A percentile compares a stretch with the other conserved stretches of the same genome.
Evolutionary conservation across 305 asterid genomes (phyloP).

Genomic region (Fraxinus albicans): DNA sequence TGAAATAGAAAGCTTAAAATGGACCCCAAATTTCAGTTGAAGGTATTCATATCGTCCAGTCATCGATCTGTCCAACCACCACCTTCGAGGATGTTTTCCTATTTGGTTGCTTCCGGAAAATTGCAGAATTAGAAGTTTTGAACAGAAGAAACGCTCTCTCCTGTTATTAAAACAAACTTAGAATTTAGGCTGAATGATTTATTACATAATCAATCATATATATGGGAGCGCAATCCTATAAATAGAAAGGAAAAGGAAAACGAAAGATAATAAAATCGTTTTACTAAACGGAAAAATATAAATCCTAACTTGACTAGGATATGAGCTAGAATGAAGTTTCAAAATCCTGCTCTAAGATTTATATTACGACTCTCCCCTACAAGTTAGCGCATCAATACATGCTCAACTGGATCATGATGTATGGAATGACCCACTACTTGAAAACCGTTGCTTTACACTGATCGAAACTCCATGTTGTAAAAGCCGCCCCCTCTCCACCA

Average conservation of each 20-base stretch:
- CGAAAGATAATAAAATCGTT: background rate
- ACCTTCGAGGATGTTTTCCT: background rate
- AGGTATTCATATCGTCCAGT: background rate
- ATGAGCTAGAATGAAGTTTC: background rate
- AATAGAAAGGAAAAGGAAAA: background rate
- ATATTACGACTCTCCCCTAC: background rate
- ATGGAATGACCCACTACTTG: background rate
- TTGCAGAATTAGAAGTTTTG: background rate
- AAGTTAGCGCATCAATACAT: background rate
- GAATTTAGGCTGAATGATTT: background rate
- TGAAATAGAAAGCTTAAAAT: background rate
- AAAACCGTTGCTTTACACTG: background rate
- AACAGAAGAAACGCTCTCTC: background rate
- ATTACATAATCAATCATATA: background rate
- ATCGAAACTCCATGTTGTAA: background rate
- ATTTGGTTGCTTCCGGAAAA: background rate
- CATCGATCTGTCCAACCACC: background rate
- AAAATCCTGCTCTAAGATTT: background rate
- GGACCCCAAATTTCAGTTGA: background rate
- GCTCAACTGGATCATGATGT: background rate
- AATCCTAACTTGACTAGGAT: background rate
- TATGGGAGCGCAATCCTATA: background rate
- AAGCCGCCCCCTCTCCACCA: background rate
- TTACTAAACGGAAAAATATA: background rate
- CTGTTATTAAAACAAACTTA: background rate